Base-by-base conservation (phyloP, 108 stramenopile genomes). In the Pelagomonas calceolata region DNA sequence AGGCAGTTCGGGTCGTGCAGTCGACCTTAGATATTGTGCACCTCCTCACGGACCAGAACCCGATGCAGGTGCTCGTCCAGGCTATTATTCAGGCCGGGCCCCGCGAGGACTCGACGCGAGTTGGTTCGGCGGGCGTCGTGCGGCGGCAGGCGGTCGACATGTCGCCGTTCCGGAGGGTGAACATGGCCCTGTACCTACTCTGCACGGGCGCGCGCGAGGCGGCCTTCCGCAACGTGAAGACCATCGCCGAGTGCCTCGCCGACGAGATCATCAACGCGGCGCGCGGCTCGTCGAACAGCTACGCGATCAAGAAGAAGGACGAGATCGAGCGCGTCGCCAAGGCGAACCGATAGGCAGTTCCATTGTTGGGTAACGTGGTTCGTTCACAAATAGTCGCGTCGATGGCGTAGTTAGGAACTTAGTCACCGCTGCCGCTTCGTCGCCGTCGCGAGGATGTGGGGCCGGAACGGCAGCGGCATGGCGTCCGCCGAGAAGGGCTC, bases 291-390 rank as follows among this genome's bases (percentile, higher is more conserved):
- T 95, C 94, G 80, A 99, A 99, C 96, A 91, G 89, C 37, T 98
- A 97, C 78, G 98, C 98, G 76, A 99, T 99, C 90, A 99, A 99
- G 96, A 99, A 99, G 89, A 98, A 99, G 94, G 98, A 99, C 83
- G 98, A 99, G 84, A 96, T 99, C 78, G 97, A 99, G 90, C 97
- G 97, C 88, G 98, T 99, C 73, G 92, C 97, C 89, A 99, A 99
- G 95, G 94, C 92, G 69, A 98, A 98, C 85, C 93, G 98, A 85
- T 99, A 97, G n/a, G n/a, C n/a, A n/a, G n/a, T n/a, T n/a, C n/a
- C n/a, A n/a, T n/a, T 94, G 69, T 51, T n/a, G 73, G 29, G 15
- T 14, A 36, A 30, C n/a, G n/a, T n/a, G n/a, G n/a, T n/a, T n/a
- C n/a, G n/a, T n/a, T n/a, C n/a, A n/a, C n/a, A n/a, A n/a, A n/a